A percentile compares a stretch with the other conserved stretches of the same genome.
phyloP scores from a whole-genome alignment of 495 filamentous ascomycete genomes.

The Penicillium parvum region DNA sequence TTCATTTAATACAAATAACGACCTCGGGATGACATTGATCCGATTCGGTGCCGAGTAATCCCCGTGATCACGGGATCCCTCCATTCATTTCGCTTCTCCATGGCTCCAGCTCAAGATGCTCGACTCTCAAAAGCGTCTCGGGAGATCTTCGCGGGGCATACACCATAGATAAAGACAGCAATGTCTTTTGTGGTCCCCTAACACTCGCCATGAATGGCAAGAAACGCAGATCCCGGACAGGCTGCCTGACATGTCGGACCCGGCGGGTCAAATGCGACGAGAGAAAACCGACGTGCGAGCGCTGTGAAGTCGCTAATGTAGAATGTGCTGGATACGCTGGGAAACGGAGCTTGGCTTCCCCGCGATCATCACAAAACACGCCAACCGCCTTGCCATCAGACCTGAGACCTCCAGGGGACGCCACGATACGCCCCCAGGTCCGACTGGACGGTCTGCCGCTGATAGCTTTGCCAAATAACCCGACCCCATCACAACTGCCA shows the following conservation, averaged over 20 bases:
- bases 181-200: too few relatives aligned
- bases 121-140: too few relatives aligned
- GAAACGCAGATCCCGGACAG: constrained; percentile 4
- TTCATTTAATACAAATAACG: too few relatives aligned
- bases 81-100: too few relatives aligned
- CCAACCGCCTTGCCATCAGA: not conserved
- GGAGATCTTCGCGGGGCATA: too few relatives aligned
- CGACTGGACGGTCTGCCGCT: constrained; percentile 2
- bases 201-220: not conserved
- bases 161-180: too few relatives aligned
- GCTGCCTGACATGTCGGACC: constrained; percentile 10
- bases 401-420: not conserved
- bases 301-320: constrained; percentile 6
- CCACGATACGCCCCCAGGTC: not conserved
- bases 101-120: too few relatives aligned
- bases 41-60: too few relatives aligned
- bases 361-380: not conserved
- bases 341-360: not conserved
- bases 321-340: constrained; percentile 8
- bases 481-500: constrained; percentile 5
- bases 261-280: constrained; percentile 12
- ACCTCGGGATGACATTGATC: too few relatives aligned
- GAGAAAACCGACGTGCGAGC: constrained; percentile 7
- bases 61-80: too few relatives aligned
- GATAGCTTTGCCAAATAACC: constrained; percentile 7